phyloP scores from a whole-genome alignment of 169 alveolate species.

The Cryptosporidium sp. region DNA sequence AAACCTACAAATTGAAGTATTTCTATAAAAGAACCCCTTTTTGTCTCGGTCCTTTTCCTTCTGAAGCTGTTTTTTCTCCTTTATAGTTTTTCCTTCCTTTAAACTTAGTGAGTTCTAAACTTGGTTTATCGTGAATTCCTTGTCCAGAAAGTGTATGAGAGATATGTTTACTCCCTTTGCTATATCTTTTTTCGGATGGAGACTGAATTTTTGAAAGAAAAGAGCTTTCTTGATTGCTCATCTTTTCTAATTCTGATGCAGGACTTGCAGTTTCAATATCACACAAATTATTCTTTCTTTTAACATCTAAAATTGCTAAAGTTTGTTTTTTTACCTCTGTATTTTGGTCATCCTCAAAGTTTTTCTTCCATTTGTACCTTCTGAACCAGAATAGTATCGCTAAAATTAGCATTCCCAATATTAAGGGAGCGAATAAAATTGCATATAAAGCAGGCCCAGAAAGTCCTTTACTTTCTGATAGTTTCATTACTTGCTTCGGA shows the following conservation, averaged over 20 bases:
- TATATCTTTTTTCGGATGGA: background rate
- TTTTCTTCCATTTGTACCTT: slow-evolving; percentile 64
- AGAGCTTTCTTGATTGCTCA: slow-evolving; percentile 6
- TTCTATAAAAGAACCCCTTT: background rate
- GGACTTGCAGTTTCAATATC: slow-evolving; percentile 71
- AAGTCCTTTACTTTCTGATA: slow-evolving; percentile 64
- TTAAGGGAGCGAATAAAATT: slow-evolving; percentile 64
- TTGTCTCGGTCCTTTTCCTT: background rate
- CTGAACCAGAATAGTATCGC: slow-evolving; percentile 69
- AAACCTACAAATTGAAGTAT: background rate
- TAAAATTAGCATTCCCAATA: slow-evolving; percentile 46
- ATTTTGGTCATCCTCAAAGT: background rate
- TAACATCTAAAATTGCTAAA: slow-evolving; percentile 61
- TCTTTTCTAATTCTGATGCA: slow-evolving; percentile 4
- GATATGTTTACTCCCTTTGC: background rate
- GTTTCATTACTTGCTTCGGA: slow-evolving; percentile 52
- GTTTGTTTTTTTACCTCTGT: slow-evolving; percentile 13
- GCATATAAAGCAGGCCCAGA: slow-evolving; percentile 74
- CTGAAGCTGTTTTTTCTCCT: background rate
- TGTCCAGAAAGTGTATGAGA: background rate
- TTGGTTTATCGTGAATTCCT: background rate
- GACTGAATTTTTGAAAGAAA: background rate
- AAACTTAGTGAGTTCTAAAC: background rate
- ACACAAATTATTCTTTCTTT: slow-evolving; percentile 7
- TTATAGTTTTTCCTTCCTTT: background rate